Evolutionary conservation across 805 yeast species (phyloP).

Genomic region (Candida dajiaensis): DNA sequence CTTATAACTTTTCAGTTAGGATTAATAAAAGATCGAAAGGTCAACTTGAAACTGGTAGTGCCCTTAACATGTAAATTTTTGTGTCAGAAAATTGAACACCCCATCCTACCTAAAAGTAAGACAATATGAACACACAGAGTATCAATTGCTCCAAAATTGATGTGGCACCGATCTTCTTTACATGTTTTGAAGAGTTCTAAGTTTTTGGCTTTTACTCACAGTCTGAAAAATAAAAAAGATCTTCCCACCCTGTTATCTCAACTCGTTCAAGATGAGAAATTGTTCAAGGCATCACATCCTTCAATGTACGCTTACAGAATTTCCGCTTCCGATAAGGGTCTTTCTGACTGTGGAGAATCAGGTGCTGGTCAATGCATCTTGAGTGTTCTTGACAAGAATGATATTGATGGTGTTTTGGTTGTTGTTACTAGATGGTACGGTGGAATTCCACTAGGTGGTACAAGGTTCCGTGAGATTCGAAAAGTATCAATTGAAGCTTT

Average conservation of each 20-base stretch:
- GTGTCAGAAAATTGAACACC: too few species aligned
- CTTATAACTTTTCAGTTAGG: too few species aligned
- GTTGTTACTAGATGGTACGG: slow-evolving; percentile 83
- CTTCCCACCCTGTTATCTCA: slow-evolving; percentile 28
- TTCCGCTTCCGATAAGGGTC: slow-evolving; percentile 48
- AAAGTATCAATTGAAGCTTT: slow-evolving; percentile 50
- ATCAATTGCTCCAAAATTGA: not conserved
- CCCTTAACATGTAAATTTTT: too few species aligned
- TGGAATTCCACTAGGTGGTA: slow-evolving; percentile 67
- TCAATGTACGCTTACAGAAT: slow-evolving; percentile 73
- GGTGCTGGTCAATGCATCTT: slow-evolving; percentile 65
- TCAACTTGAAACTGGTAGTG: too few species aligned
- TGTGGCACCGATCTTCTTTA: not conserved
- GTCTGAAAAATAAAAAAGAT: not conserved
- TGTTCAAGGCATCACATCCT: slow-evolving; percentile 62
- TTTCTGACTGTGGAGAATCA: slow-evolving; percentile 64
- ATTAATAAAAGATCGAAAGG: too few species aligned
- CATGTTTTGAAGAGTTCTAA: not conserved
- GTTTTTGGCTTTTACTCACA: not conserved
- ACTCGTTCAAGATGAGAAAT: slow-evolving; percentile 40
- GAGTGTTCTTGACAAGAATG: slow-evolving; percentile 44
- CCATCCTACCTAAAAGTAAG: too few species aligned
- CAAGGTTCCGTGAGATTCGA: slow-evolving; percentile 63
- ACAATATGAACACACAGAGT: too few species aligned
- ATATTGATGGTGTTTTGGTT: slow-evolving; percentile 48